Evolutionary conservation across 768 basidiomycete genomes (phyloP), one percentile per base, ranked within the genome.

Genomic region (Lentinula sp.): DNA sequence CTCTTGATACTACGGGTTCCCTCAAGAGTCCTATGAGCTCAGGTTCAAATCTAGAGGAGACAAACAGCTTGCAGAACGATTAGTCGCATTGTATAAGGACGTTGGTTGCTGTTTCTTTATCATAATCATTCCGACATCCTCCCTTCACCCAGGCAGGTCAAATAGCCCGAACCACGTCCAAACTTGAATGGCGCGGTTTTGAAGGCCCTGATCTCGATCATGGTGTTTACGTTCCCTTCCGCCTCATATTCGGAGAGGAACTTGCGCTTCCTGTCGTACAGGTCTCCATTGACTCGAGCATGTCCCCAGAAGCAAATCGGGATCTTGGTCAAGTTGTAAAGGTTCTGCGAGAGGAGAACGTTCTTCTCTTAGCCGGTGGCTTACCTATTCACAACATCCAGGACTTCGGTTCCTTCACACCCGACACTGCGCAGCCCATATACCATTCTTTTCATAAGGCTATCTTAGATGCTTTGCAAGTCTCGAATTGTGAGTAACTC

Each of bases 161-260:
- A 42, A 63, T 69, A 34, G 83, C 85, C 2, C 80, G 84, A 23
- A 75, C 81, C 6, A 79, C 79, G 6, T 67, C 75, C 4, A 77
- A 71, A 54, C 64, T 69, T 1, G 89, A 91, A 68, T 50, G 76
- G 18, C 81, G 87, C 21, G 86, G 87, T 0, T 85, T 83, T 67
- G 51, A 66, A 50, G 87, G 85, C 0, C 81, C 87, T 0, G 89
- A 89, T 5, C 71, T 91, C 0, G 89, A 91, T 67, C 89, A 91
- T 66, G 91, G 90, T 28, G 88, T 91, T 50, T 92, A 91, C 69
- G 76, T 93, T 11, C 91, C 91, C 2, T 90, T 92, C 77, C 76
- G 78, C 48, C 68, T 87, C 61, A 91, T 92, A 89, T 91, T 92
- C 66, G 87, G 87, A 6, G 80, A 85, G 51, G 78, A 80, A 51